Base-by-base conservation (phyloP, 129 eudicot species). In the Artemisia tridentata region DNA sequence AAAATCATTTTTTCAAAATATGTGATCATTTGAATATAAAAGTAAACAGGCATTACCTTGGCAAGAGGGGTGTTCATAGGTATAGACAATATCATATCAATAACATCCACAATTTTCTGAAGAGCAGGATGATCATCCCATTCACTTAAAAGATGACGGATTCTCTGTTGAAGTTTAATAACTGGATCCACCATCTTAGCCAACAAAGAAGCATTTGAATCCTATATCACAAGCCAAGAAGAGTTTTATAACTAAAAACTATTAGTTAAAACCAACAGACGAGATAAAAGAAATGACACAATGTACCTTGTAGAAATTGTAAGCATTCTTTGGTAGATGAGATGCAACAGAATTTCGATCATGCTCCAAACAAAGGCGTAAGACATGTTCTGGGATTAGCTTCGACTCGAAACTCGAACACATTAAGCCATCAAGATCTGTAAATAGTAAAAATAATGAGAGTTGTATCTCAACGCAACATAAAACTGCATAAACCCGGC, bases 11-110 rank as follows among this genome's bases (percentile, higher is more conserved):
- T 29, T 29, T 29, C 34, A 29, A 29, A 29, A 29, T 29, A 29
- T 29, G 34, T 29, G 34, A 34, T 34, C 43, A 34, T 34, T 4
- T 34, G 18, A 2, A 53, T 4, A 25, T 17, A n/a, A 46, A 46
- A 71, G 7, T 11, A 43, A 58, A 13, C 13, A 17, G 31, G 19
- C 20, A 23, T 49, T 54, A 91, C 98, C 96, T 95, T 91, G 43
- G 99, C 95, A 61, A 95, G 93, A 75, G 99, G 92, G 63, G 97
- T 90, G 78, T 62, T 75, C 74, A 75, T 19, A 78, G 99, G 99
- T 53, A 95, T 82, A 74, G 89, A 81, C 81, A 90, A 84, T 53
- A 88, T 79, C 97, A 90, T 86, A 63, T 95, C 96, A 81, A 76
- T 68, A 54, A 84, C 90, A 73, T 88, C 97, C 76, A 87, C 54